Percentiles rank a stretch among this genome's conserved stretches.
phyloP scores from a whole-genome alignment of 2,329 filamentous ascomycete species.

The Neofusicoccum laricinum region DNA sequence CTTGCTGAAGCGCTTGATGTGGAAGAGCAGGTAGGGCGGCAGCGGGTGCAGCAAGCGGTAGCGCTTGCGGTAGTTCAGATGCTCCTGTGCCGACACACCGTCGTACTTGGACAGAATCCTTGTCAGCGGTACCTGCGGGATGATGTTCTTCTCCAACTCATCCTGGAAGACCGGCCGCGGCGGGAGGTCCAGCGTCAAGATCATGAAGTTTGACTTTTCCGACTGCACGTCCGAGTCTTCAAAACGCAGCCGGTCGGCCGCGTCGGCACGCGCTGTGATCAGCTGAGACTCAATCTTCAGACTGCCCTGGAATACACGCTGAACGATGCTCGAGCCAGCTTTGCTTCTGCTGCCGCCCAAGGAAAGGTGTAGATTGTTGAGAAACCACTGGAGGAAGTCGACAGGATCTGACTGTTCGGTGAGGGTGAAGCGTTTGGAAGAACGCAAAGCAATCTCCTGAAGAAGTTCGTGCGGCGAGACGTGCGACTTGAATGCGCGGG shows the following conservation, averaged over 20 bases:
- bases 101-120: constrained; percentile 89
- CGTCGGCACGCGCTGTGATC: constrained; percentile 87
- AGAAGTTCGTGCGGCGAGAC: constrained; percentile 96
- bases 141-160: constrained; percentile 91
- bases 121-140: constrained; percentile 78
- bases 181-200: constrained; percentile 90
- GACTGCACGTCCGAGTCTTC: constrained; percentile 85
- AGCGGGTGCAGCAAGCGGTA: constrained; percentile 88
- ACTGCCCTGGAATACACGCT: constrained; percentile 89
- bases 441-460: constrained; percentile 87
- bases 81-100: constrained; percentile 80
- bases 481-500: constrained; percentile 91
- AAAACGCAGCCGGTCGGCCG: constrained; percentile 83
- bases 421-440: constrained; percentile 87
- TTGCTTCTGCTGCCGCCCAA: constrained; percentile 87
- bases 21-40: constrained; percentile 86
- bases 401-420: constrained; percentile 92
- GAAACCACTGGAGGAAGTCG: constrained; percentile 95
- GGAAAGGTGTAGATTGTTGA: constrained; percentile 90
- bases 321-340: constrained; percentile 79
- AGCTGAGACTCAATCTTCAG: constrained; percentile 90
- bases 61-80: constrained; percentile 80
- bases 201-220: constrained; percentile 76
- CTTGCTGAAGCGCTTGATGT: constrained; percentile 93
- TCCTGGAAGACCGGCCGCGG: constrained; percentile 94